These are phyloP conservation scores for Colletotrichum orchidophilum DNA, from an alignment of 2,329 filamentous ascomycete species.

Conservation along the genomic window DNA sequence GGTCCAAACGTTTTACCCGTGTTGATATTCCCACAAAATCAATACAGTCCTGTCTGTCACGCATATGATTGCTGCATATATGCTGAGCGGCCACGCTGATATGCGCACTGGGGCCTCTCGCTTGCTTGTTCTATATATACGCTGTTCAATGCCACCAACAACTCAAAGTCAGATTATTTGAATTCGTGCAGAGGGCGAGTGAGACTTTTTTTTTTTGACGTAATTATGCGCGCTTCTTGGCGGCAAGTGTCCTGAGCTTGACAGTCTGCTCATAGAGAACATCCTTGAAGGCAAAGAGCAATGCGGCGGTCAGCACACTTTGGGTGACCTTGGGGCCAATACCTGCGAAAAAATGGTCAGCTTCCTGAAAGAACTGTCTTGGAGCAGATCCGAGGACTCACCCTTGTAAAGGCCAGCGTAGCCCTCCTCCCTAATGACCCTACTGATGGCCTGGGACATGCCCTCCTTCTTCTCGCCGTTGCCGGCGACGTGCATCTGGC, in stretches of 20 bases:
- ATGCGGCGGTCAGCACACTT: conserved; percentile 94
- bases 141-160: background rate
- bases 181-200: conserved; percentile 37
- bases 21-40: conserved; percentile 11
- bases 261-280: conserved; percentile 88
- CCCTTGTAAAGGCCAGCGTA: conserved; percentile 92
- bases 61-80: background rate
- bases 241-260: conserved; percentile 63
- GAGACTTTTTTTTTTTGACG: background rate
- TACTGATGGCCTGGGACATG: conserved; percentile 79
- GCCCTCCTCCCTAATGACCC: conserved; percentile 89
- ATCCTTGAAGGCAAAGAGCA: conserved; percentile 98
- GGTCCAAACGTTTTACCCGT: conserved; percentile 9
- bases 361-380: background rate
- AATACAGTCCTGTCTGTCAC: conserved; percentile 9
- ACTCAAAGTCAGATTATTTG: background rate
- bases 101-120: conserved; percentile 11
- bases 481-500: conserved; percentile 91
- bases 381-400: background rate
- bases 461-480: conserved; percentile 81
- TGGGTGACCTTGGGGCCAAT: conserved; percentile 97
- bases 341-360: conserved; percentile 61
- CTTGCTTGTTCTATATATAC: conserved; percentile 22
- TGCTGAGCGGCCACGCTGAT: conserved; percentile 15
- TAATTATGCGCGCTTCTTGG: conserved; percentile 46